Base-by-base conservation (phyloP, 2,329 filamentous ascomycete genomes). In the Capronia epimyces region DNA sequence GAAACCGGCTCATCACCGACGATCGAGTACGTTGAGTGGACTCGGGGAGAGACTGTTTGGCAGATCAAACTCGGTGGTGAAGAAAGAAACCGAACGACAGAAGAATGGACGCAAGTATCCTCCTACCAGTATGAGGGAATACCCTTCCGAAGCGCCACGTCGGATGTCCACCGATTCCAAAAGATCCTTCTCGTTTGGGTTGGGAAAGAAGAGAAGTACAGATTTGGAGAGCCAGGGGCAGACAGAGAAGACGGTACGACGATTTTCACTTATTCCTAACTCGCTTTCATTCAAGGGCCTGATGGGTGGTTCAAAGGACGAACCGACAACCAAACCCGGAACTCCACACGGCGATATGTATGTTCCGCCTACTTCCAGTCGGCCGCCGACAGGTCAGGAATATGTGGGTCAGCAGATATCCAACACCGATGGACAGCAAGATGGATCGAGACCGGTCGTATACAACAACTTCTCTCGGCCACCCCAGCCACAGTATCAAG, bases 1-100 rank as follows among this genome's bases (percentile, higher is more conserved):
- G 25, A 67, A 73, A 44, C 67, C 70, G 55, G 64, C 63, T 24
- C 67, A 69, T 27, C 86, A 88, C 71, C 83, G 82, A 66, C 75
- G 82, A 64, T 87, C 84, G 21, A 84, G 80, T 71, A 86, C 86
- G 58, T 87, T 87, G 72, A 89, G 82, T 64, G 89, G 80, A 69
- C 81, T 96, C 51, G 83, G 87, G 46, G 88, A 87, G 62, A 93
- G 87, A 69, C 74, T 95, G 29, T 87, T 95, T 68, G 87, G 89
- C 36, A 83, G 90, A 55, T 88, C 83, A 59, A 86, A 85, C 12
- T 93, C 88, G 7, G 76, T 61, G 9, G 47, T 51, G 9, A 60
- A 58, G 49, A 60, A 58, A 47, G 59, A 63, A 24, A 60, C 62
- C 46, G 63, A 64, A 34, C 53, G 69, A 57, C 68, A 76, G 53